Base-by-base conservation (phyloP, 148 eudicot genomes). In the Rhododendron molle region DNA sequence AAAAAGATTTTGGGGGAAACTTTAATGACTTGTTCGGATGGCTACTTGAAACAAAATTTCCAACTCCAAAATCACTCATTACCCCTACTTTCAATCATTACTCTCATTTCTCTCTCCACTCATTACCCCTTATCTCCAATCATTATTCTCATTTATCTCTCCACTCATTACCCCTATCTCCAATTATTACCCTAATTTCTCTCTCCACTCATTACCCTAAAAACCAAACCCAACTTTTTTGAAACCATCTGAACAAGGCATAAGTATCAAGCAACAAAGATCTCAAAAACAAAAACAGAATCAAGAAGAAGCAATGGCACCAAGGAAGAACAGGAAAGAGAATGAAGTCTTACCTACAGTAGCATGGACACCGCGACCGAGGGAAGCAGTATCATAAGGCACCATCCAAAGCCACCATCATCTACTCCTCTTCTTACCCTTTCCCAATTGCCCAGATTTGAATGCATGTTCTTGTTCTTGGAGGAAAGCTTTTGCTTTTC, bases 391-490 rank as follows among this genome's bases (percentile, higher is more conserved):
- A 36, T 30, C 23, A 21, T 7, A 78, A 23, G 52, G 16, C 26
- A 81, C 67, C 65, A 71, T 32, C 10, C 40, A 49, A 65, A 81
- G 54, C 40, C 56, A 52, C 15, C 34, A 85, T 83, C 83, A 91
- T 82, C 98, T 85, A 81, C 88, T 92, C 87, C 94, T 89, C 90
- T 93, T 92, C 43, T 87, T 87, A 21, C 94, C 91, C 85, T 94
- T 96, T 78, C 99, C 99, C 80, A 97, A 90, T 88, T 97, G 99
- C 84, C 99, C 99, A 26, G 99, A 97, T 85, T 95, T 97, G 60
- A 86, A 92, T 23, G 94, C 96, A 86, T 97, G 98, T 76, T 97
- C 98, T 91, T 95, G 98, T 87, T 97, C 98, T 84, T 97, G 97
- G 73, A 96, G 99, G 87, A 96, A 95, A 87, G 99, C 97, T 88